Percentiles rank a stretch among this genome's conserved stretches.
phyloP scores from a whole-genome alignment of 352 stramenopile genomes.

The Phytophthora syringae region DNA sequence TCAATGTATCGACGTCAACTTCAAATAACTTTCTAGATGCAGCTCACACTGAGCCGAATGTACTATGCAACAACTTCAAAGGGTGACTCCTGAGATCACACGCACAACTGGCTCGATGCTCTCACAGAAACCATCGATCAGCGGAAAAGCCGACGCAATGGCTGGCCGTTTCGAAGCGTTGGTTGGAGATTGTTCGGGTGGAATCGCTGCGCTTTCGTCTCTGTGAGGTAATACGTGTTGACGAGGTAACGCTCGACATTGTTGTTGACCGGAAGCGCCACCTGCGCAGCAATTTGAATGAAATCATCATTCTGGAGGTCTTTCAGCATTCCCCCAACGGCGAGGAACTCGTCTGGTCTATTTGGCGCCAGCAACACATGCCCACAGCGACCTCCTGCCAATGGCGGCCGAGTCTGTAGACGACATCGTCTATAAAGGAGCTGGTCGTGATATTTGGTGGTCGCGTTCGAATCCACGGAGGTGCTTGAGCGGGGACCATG shows the following conservation, averaged over 20 bases:
- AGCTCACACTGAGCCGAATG: too few relatives aligned
- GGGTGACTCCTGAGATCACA: too few relatives aligned
- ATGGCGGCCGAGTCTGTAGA: neutral
- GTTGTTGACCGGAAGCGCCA: neutral
- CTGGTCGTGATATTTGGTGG: neutral
- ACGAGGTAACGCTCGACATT: neutral
- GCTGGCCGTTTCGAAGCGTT: neutral
- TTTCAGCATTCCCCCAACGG: too few relatives aligned
- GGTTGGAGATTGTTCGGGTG: neutral
- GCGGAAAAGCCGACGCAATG: neutral
- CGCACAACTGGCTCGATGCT: too few relatives aligned
- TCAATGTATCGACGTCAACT: too few relatives aligned
- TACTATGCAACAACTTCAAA: too few relatives aligned
- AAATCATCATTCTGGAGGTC: neutral
- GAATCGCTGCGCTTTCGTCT: neutral
- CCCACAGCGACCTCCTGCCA: neutral
- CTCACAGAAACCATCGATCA: neutral
- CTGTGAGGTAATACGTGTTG: neutral
- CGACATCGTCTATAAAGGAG: neutral
- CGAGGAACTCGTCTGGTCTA: neutral
- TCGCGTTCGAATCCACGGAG: neutral
- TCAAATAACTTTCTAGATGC: too few relatives aligned
- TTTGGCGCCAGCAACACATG: neutral
- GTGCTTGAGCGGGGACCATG: neutral
- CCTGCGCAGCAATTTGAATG: too few relatives aligned